phyloP scores from a whole-genome alignment of 768 basidiomycete genomes.

The Agrocybe chaxingu region DNA sequence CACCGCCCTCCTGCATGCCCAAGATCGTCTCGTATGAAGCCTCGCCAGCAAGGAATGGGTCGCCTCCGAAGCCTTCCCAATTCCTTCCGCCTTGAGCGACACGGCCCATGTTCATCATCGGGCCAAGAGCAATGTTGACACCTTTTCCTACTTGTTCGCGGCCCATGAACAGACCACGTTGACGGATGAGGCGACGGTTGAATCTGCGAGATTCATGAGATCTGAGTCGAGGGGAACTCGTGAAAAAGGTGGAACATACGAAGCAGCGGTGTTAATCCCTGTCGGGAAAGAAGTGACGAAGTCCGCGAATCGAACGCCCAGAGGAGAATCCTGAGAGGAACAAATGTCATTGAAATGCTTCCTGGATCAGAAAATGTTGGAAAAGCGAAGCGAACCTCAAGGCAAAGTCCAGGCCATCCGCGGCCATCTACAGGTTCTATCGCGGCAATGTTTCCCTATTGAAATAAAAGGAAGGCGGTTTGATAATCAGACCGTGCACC shows the following conservation, averaged over 20 bases:
- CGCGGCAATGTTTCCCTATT: slow-evolving; percentile 54
- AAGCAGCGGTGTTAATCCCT: slow-evolving; percentile 79
- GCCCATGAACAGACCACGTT: slow-evolving; percentile 77
- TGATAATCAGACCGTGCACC: neutral
- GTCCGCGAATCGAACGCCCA: slow-evolving; percentile 76
- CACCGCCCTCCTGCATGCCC: slow-evolving; percentile 78
- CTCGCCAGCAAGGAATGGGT: slow-evolving; percentile 85
- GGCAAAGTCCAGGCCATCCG: slow-evolving; percentile 69
- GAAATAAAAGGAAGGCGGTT: neutral
- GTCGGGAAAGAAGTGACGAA: slow-evolving; percentile 79
- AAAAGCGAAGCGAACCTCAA: slow-evolving; percentile 43
- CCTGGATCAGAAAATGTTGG: no score
- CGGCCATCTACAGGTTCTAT: slow-evolving; percentile 38
- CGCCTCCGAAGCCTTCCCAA: slow-evolving; percentile 95
- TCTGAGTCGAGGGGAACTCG: neutral
- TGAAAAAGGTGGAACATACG: slow-evolving; percentile 40
- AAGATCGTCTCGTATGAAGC: slow-evolving; percentile 76
- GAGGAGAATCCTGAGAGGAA: slow-evolving; percentile 54
- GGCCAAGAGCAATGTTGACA: slow-evolving; percentile 71
- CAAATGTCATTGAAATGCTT: no score
- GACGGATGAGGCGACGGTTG: slow-evolving; percentile 75
- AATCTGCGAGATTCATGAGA: slow-evolving; percentile 37
- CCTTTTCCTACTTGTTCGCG: slow-evolving; percentile 82
- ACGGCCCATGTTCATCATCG: slow-evolving; percentile 89
- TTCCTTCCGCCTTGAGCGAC: slow-evolving; percentile 82